phyloP scores from a whole-genome alignment of 106 monocot species.

The Xerophyta viscosa region DNA sequence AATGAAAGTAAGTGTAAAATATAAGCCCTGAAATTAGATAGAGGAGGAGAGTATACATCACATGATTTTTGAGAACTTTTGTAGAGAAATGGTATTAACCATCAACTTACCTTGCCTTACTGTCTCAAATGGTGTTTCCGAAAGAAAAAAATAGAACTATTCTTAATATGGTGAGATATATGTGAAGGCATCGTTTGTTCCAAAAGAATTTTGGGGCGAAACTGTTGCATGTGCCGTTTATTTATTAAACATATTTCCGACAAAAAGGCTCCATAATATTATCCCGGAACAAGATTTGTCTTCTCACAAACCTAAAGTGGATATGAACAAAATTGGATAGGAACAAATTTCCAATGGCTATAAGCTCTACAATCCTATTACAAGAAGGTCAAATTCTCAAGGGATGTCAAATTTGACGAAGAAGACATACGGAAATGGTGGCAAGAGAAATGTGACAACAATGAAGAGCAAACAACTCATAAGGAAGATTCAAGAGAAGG shows the following conservation, averaged over 20 bases:
- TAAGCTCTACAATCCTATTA: slow-evolving; percentile 12
- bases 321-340: neutral
- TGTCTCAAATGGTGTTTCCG: neutral
- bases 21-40: neutral
- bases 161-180: slow-evolving; percentile 2
- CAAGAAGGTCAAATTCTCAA: neutral
- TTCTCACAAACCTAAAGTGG: neutral
- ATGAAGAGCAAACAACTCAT: too few relatives aligned
- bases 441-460: too few relatives aligned
- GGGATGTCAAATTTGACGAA: slow-evolving; percentile 8
- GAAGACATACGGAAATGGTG: neutral
- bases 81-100: slow-evolving; percentile 8
- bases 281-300: slow-evolving; percentile 1
- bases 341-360: slow-evolving; percentile 1
- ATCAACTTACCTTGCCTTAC: slow-evolving; percentile 5
- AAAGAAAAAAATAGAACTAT: slow-evolving; percentile 1
- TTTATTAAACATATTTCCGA: slow-evolving; percentile 3
- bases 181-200: neutral
- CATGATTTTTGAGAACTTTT: slow-evolving; percentile 5
- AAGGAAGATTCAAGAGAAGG: too few relatives aligned
- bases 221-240: slow-evolving; percentile 3
- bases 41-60: slow-evolving; percentile 7
- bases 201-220: slow-evolving; percentile 2
- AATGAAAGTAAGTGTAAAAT: neutral
- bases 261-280: slow-evolving; percentile 2